Base-by-base conservation (phyloP, 306 rosid species). In the Pachyrhizus erosus region DNA sequence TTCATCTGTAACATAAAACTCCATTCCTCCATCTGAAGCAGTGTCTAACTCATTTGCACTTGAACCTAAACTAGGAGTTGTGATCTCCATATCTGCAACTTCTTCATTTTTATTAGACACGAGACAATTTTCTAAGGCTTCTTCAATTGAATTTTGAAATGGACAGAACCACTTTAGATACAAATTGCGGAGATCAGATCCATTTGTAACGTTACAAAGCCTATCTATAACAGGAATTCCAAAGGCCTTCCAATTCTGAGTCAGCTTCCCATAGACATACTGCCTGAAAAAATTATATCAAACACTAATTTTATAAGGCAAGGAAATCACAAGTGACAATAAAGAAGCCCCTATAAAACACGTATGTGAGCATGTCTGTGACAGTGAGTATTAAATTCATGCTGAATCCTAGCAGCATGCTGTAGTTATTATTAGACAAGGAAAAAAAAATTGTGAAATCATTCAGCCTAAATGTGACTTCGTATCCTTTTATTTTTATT, bases 221-320 rank as follows among this genome's bases (percentile, higher is more conserved):
- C 92, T 85, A 78, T 89, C 85, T 57, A 86, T 92, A 73, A 92
- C 88, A 73, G 99, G 99, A 90, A 96, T 88, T 80, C 99, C 99
- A 91, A 93, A 94, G 39, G 93, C 85, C 91, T 90, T 94, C 89
- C 92, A 91, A 76, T 85, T 91, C 57, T 92, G 81, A 70, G 82
- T 82, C 82, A 26, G 77, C 67, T 90, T 93, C 82, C 99, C 98
- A 80, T 72, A 85, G 70, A 89, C 29, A 85, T 84, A 82, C 83
- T 84, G 97, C 94, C 99, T 96, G 92, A 52, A 76, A 86, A 84
- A 37, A 81, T 82, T 72, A 77, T 79, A 84, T 9, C 76, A 75
- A 84, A 82, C 49, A 82, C 85, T 34, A 52, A 75, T 70, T 39
- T 86, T 26, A 48, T 51, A 78, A 52, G 58, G 46, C 74, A 75